Base-by-base conservation (phyloP, 1,284 basidiomycete species). In the Naganishia sp. region DNA sequence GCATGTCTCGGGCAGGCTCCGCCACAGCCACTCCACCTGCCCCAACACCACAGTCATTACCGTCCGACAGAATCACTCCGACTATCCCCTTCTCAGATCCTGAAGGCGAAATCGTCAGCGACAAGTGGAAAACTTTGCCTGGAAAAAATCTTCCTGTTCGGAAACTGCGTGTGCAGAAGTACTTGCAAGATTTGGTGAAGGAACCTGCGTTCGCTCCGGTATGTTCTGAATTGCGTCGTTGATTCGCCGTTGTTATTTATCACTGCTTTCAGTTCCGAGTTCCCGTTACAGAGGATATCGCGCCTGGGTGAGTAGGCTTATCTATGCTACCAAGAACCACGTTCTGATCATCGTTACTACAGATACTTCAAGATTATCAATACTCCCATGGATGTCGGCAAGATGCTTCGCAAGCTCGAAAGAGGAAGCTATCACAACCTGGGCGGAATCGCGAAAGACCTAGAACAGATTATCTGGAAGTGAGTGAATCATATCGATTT, bases 371-470 rank as follows among this genome's bases (percentile, higher is more conserved):
- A 90, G 61, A 81, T 95, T 66, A 90, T 99, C 76, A 83, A 86
- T 70, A 81, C 89, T 70, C 96, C 96, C 6, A 99, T 98, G 93
- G 94, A 99, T 80, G 87, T 98, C 64, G 87, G 86, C 11, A 96
- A 94, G 11, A 91, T 98, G 75, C 78, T 80, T 43, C 82, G 82
- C 56, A 94, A 92, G 75, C 81, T 96, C 61, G 83, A 84, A 46
- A 78, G 83, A 64, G 84, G 84, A 55, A 82, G 84, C 73, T 97
- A 96, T 78, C 73, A 80, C 21, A 87, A 85, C 0, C 90, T 92
- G 87, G 90, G 90, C 64, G 86, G 89, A 2, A 88, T 99, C 70
- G 87, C 85, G 44, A 83, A 84, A 67, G 95, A 98, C 73, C 82
- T 92, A 65, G 87, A 90, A 68, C 86, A 95, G 11, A 86, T 98